Evolutionary conservation across 805 yeast genomes (phyloP), one percentile per base, ranked within the genome.

Genomic region (Pichia manshurica): DNA sequence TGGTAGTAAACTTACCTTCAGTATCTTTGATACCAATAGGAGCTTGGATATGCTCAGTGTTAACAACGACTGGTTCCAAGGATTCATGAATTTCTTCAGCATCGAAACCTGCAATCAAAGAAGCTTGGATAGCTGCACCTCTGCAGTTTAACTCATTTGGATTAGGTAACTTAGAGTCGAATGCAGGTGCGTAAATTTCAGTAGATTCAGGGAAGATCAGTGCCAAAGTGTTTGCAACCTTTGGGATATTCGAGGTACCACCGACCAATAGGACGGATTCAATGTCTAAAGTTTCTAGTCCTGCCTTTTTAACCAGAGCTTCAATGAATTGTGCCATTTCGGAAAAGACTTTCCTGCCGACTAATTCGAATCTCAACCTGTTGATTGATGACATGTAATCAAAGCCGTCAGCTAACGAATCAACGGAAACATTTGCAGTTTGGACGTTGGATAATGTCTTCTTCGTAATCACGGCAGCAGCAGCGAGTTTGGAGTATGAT

Each of bases 121-220:
- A 81, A 44, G 96, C 99, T 76, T 93, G 98, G 65, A 91, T 77
- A 53, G 98, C 96, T 50, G 96, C 95, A 70, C 99, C 99, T 63
- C 95, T 83, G 55, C 95, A 82, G 55, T 84, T 74, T 61, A 89
- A 75, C 73, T 93, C 98, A 62, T 87, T 82, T 51, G 99, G 97
- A 70, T 87, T 79, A 52, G 82, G 64, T 48, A 93, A 86, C 69
- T 87, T 88, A 52, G 85, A 58, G 65, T 87, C 91, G 52, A 75
- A 62, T 32, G 84, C 70, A 55, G 98, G 96, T 22, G 97, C 82
- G 52, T 81, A 73, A 46, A 90, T 76, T 45, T 72, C 77, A 47
- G 88, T 82, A 42, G 83, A 65, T 66, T 85, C 93, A 54, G 95
- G 95, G 80, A 91, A 91, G 44, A 88, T 60, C 49, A 76, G 72